Evolutionary conservation across 169 alveolate species (phyloP).

Genomic region (Neospora caninum): DNA sequence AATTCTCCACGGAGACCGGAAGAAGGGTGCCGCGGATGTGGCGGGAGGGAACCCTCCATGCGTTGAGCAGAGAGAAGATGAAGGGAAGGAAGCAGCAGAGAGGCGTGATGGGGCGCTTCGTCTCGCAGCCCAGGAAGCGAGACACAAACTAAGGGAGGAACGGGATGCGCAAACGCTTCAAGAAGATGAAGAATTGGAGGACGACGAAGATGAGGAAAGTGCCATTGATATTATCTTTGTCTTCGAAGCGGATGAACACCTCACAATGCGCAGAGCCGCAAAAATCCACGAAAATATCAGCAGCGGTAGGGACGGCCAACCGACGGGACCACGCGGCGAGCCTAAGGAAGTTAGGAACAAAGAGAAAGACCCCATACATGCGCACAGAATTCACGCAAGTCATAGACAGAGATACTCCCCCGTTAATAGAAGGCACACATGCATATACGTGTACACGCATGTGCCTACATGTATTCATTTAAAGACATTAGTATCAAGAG

Average conservation of each 20-base stretch:
- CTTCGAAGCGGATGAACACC: background rate
- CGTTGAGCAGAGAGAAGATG: background rate
- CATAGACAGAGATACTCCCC: too few relatives aligned
- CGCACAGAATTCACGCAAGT: background rate
- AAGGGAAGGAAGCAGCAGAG: background rate
- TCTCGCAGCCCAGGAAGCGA: background rate
- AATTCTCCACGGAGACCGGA: background rate
- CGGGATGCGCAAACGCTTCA: background rate
- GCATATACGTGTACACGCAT: too few relatives aligned
- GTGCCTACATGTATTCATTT: background rate
- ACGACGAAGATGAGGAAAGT: background rate
- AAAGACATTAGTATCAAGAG: too few relatives aligned
- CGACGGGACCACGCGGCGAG: background rate
- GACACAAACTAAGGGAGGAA: background rate
- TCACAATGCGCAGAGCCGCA: background rate
- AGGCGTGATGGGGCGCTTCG: background rate
- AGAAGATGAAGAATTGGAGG: background rate
- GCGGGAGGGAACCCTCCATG: background rate
- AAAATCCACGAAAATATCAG: background rate
- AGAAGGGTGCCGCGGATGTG: background rate
- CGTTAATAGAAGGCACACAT: too few relatives aligned
- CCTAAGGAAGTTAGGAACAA: background rate
- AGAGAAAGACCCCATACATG: background rate
- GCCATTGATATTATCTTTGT: slow-evolving; percentile 11
- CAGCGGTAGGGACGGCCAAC: background rate